A percentile compares a stretch with the other conserved stretches of the same genome.
Conservation (phyloP, 2,329 filamentous ascomycete species). For the Verticillium zaregamsianum region DNA sequence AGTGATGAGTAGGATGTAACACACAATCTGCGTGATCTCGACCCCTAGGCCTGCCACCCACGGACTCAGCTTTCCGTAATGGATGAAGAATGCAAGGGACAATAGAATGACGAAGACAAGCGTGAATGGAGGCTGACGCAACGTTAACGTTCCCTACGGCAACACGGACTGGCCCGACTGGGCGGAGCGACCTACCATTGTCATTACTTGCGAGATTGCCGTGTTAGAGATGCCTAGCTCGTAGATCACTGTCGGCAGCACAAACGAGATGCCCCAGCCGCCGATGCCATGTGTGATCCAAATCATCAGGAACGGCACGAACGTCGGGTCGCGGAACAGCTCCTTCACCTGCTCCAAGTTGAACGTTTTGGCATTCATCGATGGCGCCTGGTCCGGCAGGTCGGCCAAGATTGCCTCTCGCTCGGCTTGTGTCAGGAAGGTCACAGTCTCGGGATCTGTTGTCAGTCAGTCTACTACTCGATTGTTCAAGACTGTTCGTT, state of each 20-base stretch:
- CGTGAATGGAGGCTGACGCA: constrained; percentile 13
- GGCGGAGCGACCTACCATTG: constrained; percentile 11
- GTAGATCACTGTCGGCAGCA: constrained; percentile 22
- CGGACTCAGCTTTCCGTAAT: constrained; percentile 15
- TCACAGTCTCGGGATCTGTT: constrained; percentile 18
- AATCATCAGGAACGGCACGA: constrained; percentile 18
- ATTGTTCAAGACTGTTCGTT: not conserved
- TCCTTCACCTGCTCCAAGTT: constrained; percentile 15
- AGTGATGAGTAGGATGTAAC: constrained; percentile 33
- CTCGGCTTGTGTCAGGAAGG: constrained; percentile 16
- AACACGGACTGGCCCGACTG: too few species aligned
- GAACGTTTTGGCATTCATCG: constrained; percentile 16
- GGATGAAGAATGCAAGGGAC: constrained; percentile 16
- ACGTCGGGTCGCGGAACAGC: constrained; percentile 16
- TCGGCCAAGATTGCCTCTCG: constrained; percentile 14
- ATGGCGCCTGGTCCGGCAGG: constrained; percentile 17
- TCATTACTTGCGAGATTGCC: constrained; percentile 22
- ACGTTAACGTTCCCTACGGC: not conserved
- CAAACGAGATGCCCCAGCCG: constrained; percentile 21
- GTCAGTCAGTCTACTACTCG: not conserved
- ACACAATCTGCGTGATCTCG: constrained; percentile 28
- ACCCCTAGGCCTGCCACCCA: constrained; percentile 20
- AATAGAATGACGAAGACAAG: constrained; percentile 20
- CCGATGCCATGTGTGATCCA: constrained; percentile 23
- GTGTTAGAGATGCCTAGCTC: constrained; percentile 21